Base-by-base conservation (phyloP, 371 early-diverging fungal genomes). In the Blyttiomyces sp. region DNA sequence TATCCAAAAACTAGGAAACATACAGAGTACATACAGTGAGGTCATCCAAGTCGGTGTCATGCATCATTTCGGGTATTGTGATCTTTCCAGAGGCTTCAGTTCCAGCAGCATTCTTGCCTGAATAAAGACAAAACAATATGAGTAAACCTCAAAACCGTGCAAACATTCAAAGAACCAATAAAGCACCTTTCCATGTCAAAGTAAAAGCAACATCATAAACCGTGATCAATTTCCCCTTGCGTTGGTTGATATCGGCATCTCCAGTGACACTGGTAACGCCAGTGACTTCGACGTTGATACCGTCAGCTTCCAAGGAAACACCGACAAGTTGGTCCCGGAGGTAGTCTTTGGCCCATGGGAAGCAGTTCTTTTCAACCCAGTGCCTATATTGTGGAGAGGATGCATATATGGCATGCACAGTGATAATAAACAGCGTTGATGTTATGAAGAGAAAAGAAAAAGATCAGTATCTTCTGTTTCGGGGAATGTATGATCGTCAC, bases 291-390 rank as follows among this genome's bases (percentile, higher is more conserved):
- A 88, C 86, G 1, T 57, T 71, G 26, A 76, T 63, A 1, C 83
- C 87, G 35, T 78, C 77, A 11, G 49, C 63, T 13, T 59, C 85
- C 24, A 74, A 72, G 33, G 70, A 54, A 39, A 82, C 72, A 13
- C 72, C 65, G 46, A 69, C 68, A 32, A 93, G 74, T 62, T 82
- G 64, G 26, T 79, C 63, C 26, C 78, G 71, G 46, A 93, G 80
- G 69, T 92, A 91, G 19, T 81, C 78, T 61, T 85, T 86, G 51
- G 94, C 87, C 96, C 96, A 95, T 32, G 71, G 80, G 33, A 88
- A 54, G 75, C 93, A 93, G 81, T 94, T 91, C 75, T 92, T 93
- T 66, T 88, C 89, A 67, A 91, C 90, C 96, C 95, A 91, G 74
- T 85, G 84, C 84, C 81, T 74, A 64, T 46, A 42, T 7, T 11